phyloP scores from a whole-genome alignment of 306 rosid genomes.

The Leucaena leucocephala region DNA sequence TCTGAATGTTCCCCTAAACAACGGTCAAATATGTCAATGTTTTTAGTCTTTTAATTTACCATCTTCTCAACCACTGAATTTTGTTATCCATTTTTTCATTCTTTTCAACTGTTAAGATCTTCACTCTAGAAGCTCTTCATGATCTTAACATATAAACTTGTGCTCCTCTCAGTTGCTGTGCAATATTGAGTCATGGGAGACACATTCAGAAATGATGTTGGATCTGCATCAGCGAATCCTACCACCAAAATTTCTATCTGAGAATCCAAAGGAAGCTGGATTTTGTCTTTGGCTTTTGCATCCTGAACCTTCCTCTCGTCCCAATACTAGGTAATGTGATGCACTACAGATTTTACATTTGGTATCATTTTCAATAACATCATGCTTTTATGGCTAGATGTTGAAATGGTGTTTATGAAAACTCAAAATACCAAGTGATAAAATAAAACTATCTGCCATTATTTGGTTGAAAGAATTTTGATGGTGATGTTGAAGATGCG shows the following conservation, averaged over 20 bases:
- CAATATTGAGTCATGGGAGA: constrained; percentile 53
- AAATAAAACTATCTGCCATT: constrained; percentile 14
- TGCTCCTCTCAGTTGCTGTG: constrained; percentile 61
- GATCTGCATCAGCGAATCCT: constrained; percentile 75
- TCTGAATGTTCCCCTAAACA: not conserved
- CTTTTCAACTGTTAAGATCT: constrained; percentile 16
- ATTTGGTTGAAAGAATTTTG: constrained; percentile 22
- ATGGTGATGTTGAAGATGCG: constrained; percentile 17
- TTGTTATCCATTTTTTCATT: constrained; percentile 5
- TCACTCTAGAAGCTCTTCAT: constrained; percentile 22
- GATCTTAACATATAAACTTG: constrained; percentile 37
- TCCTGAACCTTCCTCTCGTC: constrained; percentile 90
- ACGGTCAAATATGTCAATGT: constrained; percentile 14
- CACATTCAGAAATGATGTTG: constrained; percentile 57
- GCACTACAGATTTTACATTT: not conserved
- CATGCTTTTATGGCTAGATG: constrained; percentile 10
- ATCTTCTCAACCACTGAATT: constrained; percentile 17
- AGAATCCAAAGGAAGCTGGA: constrained; percentile 84
- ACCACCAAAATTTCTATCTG: constrained; percentile 81
- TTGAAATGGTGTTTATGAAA: constrained; percentile 8
- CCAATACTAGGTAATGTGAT: constrained; percentile 63
- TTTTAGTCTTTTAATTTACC: not conserved
- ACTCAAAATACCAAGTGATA: not conserved
- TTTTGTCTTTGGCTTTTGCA: constrained; percentile 95
- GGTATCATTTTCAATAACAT: not conserved